These are phyloP conservation scores for Ilex asprella DNA, from an alignment of 257 asterid genomes.

Conservation along the genomic window DNA sequence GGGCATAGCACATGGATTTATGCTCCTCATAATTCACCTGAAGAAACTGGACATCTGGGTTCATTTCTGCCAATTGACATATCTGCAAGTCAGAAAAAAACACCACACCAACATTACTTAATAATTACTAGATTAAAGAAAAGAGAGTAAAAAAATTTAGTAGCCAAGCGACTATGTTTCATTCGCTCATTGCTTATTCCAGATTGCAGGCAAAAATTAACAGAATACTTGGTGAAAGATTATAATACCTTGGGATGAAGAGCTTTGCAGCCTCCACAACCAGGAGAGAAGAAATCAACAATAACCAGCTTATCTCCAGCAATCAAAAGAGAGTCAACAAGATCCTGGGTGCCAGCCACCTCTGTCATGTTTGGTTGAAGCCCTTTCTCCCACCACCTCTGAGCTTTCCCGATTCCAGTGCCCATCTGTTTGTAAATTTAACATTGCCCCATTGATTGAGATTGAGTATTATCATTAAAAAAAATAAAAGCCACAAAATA, in stretches of 20 bases:
- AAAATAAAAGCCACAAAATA: no score
- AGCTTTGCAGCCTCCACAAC: slow-evolving; percentile 46
- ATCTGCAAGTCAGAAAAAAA: slow-evolving; percentile 19
- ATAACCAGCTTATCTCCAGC: slow-evolving; percentile 34
- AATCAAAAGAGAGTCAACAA: slow-evolving; percentile 29
- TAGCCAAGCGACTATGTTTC: no score
- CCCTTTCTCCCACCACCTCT: slow-evolving; percentile 48
- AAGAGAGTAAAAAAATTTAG: no score
- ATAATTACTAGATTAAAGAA: no score
- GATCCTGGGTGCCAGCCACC: slow-evolving; percentile 31
- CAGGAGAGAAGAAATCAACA: slow-evolving; percentile 45
- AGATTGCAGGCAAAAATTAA: no score
- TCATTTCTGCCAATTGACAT: slow-evolving; percentile 40
- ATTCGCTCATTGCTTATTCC: no score
- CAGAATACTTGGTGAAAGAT: background rate
- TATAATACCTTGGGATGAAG: slow-evolving; percentile 42
- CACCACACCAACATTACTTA: no score
- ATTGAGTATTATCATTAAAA: no score
- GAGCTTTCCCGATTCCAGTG: slow-evolving; percentile 25
- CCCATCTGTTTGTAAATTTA: slow-evolving; percentile 15
- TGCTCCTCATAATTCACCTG: slow-evolving; percentile 40
- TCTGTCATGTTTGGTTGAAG: slow-evolving; percentile 38
- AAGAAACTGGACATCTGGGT: slow-evolving; percentile 34
- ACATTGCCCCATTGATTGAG: no score
- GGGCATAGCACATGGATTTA: slow-evolving; percentile 36